phyloP scores from a whole-genome alignment of 257 asterid genomes.

The Ligustrum vulgare region DNA sequence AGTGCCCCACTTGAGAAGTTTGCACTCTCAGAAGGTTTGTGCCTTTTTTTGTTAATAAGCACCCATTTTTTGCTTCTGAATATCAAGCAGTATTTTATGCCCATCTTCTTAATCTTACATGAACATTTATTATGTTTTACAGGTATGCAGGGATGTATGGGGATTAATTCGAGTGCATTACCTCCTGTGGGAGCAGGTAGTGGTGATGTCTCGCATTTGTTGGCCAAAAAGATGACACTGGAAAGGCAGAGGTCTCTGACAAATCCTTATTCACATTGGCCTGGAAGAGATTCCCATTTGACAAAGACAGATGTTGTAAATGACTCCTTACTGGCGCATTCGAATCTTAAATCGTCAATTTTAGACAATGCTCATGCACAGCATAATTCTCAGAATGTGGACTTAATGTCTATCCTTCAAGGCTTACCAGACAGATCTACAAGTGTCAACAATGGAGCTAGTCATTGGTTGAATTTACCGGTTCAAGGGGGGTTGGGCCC shows the following conservation, averaged over 20 bases:
- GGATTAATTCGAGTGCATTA: constrained; percentile 39
- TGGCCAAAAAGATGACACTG: constrained; percentile 58
- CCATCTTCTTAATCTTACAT: constrained; percentile 20
- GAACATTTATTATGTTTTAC: constrained; percentile 27
- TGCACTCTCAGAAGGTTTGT: constrained; percentile 72
- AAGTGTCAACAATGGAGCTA: constrained; percentile 45
- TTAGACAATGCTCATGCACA: constrained; percentile 49
- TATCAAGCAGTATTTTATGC: constrained; percentile 3
- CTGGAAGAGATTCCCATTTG: constrained; percentile 54
- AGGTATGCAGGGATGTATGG: constrained; percentile 68
- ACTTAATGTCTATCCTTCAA: constrained; percentile 56
- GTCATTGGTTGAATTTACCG: constrained; percentile 75
- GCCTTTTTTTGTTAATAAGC: constrained; percentile 8
- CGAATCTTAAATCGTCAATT: constrained; percentile 47
- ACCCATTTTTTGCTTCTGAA: not conserved
- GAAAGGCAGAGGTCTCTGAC: constrained; percentile 78
- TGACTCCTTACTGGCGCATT: constrained; percentile 50
- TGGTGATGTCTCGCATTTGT: constrained; percentile 54
- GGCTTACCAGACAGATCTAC: constrained; percentile 54
- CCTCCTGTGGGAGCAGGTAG: constrained; percentile 54
- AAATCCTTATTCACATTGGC: constrained; percentile 58
- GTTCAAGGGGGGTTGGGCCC: constrained; percentile 60
- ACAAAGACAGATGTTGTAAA: constrained; percentile 46
- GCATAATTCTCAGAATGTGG: constrained; percentile 60
- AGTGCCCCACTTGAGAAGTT: constrained; percentile 53